These are phyloP conservation scores for Verticillium klebahnii DNA, from an alignment of 2,329 filamentous ascomycete genomes.

Conservation along the genomic window DNA sequence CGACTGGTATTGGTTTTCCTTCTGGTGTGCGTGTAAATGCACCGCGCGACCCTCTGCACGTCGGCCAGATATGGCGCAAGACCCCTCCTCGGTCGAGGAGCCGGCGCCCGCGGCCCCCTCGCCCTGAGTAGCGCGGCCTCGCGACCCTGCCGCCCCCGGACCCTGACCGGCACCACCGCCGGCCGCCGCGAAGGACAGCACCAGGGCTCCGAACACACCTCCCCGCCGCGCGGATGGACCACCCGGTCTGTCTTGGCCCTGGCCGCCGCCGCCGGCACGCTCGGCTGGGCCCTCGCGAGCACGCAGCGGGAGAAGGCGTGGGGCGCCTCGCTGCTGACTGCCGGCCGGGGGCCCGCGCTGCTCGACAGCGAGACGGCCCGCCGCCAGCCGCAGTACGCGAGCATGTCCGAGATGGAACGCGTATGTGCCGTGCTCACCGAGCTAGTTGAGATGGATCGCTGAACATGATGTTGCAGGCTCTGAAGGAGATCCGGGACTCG, in stretches of 20 bases:
- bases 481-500: constrained; percentile 47
- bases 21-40: not conserved
- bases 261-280: not conserved
- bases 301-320: not conserved
- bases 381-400: not conserved
- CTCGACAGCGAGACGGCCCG: not conserved
- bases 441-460: not conserved
- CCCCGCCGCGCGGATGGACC: not conserved
- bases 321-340: not conserved
- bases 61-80: not conserved
- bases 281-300: not conserved
- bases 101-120: not conserved
- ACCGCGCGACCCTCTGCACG: not conserved
- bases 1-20: not conserved
- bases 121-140: not conserved
- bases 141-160: not conserved
- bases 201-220: not conserved
- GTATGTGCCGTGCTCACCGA: not conserved
- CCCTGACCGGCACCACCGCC: not conserved
- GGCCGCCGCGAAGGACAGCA: not conserved
- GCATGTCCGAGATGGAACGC: not conserved
- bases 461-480: constrained; percentile 35
- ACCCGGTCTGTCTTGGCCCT: not conserved
- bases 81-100: not conserved
- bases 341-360: not conserved